Percentiles rank a stretch among this genome's conserved stretches.
phyloP scores from a whole-genome alignment of 371 early-diverging fungal genomes.

The Haplosporangium sp. region DNA sequence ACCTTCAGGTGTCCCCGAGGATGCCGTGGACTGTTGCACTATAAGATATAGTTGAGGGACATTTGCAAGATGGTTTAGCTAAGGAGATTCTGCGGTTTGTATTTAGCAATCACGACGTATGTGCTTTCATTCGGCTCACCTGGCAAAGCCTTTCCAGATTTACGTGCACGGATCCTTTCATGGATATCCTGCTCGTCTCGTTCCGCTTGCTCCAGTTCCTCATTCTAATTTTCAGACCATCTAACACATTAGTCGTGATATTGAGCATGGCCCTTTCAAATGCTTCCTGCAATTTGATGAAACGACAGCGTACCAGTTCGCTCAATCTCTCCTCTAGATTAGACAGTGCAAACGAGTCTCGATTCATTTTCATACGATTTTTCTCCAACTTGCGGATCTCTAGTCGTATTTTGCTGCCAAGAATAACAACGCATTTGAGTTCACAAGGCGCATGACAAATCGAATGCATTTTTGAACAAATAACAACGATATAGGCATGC shows the following conservation, averaged over 20 bases:
- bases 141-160: constrained; percentile 14
- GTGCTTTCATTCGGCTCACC: too few species aligned
- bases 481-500: too few species aligned
- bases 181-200: constrained; percentile 63
- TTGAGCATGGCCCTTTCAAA: too few species aligned
- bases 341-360: constrained; percentile 30
- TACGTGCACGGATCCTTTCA: constrained; percentile 54
- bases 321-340: constrained; percentile 32
- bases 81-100: too few species aligned
- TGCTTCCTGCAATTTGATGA: too few species aligned
- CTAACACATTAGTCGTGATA: too few species aligned
- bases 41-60: too few species aligned
- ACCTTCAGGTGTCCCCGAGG: constrained; percentile 39
- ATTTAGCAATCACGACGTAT: too few species aligned
- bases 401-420: constrained; percentile 51
- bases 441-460: too few species aligned
- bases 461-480: too few species aligned
- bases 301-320: constrained; percentile 16
- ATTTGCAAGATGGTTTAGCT: too few species aligned
- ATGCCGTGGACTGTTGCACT: constrained; percentile 5
- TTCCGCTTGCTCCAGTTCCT: constrained; percentile 54
- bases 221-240: constrained; percentile 26
- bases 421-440: background rate
- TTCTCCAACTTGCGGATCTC: constrained; percentile 60
- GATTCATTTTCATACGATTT: constrained; percentile 30